Evolutionary conservation across 2,329 filamentous ascomycete genomes (phyloP).

Genomic region (Sarocladium brachiariae): DNA sequence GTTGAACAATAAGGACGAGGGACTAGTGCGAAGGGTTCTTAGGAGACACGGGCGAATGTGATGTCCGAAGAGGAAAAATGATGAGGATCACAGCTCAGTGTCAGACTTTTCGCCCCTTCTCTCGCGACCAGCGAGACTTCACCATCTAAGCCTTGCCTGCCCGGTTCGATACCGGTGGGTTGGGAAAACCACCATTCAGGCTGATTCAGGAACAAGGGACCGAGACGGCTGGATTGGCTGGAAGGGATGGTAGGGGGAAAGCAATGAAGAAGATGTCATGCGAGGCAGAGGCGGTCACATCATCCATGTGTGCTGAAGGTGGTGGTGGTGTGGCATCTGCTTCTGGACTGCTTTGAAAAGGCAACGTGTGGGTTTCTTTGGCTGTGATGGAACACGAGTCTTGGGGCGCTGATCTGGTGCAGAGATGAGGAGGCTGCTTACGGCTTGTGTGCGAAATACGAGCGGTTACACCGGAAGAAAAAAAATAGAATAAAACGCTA

Average conservation of each 20-base stretch:
- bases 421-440: not conserved
- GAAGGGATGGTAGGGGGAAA: not conserved
- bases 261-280: too few relatives aligned
- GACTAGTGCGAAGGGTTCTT: not conserved
- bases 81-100: not conserved
- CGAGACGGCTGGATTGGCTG: not conserved
- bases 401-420: too few relatives aligned
- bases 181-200: not conserved
- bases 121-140: not conserved
- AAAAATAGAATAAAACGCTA: too few relatives aligned
- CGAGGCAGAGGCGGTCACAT: not conserved
- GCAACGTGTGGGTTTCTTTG: not conserved
- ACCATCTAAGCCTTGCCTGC: not conserved
- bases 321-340: not conserved
- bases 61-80: not conserved
- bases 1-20: not conserved
- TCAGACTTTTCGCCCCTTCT: not conserved
- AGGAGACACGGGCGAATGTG: not conserved
- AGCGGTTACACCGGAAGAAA: not conserved
- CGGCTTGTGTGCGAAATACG: not conserved
- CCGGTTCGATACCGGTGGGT: not conserved
- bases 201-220: conserved; percentile 7
- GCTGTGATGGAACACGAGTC: not conserved
- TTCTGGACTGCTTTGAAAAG: not conserved
- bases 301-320: not conserved